A percentile compares a stretch with the other conserved stretches of the same genome.
Evolutionary conservation across 345 rosid species (phyloP).

Genomic region (Noccaea bulbosa): DNA sequence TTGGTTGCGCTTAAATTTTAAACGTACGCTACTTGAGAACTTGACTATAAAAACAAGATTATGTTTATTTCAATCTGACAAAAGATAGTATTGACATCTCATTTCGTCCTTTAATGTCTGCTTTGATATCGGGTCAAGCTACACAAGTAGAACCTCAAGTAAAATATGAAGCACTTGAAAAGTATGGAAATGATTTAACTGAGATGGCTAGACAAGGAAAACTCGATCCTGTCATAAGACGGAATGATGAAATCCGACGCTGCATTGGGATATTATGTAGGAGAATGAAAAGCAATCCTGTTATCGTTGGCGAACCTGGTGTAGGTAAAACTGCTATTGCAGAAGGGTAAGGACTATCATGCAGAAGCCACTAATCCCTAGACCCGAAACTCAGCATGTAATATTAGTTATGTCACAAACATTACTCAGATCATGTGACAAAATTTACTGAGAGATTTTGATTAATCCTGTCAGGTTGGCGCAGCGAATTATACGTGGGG

Average conservation of each 20-base stretch:
- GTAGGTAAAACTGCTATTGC: constrained; percentile 86
- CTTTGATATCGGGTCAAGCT: too few relatives aligned
- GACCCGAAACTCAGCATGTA: too few relatives aligned
- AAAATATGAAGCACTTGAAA: constrained; percentile 60
- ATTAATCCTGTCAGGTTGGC: constrained; percentile 57
- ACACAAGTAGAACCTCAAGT: too few relatives aligned
- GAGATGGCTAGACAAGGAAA: constrained; percentile 92
- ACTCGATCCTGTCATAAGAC: constrained; percentile 92
- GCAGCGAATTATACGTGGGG: constrained; percentile 82
- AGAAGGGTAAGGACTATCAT: constrained; percentile 40
- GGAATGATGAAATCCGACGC: constrained; percentile 88
- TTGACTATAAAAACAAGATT: not conserved
- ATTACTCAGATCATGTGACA: too few relatives aligned
- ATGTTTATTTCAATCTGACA: not conserved
- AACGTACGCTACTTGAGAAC: too few relatives aligned
- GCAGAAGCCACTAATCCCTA: too few relatives aligned
- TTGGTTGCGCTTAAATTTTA: not conserved
- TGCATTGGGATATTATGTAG: constrained; percentile 86
- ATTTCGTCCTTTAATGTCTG: too few relatives aligned
- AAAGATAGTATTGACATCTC: too few relatives aligned
- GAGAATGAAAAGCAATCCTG: constrained; percentile 94
- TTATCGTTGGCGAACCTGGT: constrained; percentile 94
- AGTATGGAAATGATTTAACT: constrained; percentile 86
- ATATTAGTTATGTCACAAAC: too few relatives aligned
- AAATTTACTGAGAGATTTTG: not conserved